Base-by-base conservation (phyloP, 768 basidiomycete genomes). In the Macrolepiota dolichaula region DNA sequence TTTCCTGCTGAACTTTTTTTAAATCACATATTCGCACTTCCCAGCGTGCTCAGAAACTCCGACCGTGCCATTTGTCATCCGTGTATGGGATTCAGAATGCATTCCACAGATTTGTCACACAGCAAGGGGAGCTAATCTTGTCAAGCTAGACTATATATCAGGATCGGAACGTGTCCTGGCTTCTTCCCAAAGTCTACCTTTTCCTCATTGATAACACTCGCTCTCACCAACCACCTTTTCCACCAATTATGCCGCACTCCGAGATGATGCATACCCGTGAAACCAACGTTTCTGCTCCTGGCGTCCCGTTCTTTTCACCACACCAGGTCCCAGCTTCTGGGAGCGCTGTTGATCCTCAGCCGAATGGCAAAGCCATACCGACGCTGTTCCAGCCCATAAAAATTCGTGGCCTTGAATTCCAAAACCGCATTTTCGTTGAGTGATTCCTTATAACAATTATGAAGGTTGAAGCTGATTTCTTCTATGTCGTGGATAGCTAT, bases 381-480 rank as follows among this genome's bases (percentile, higher is more conserved):
- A 70, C 65, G 50, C 63, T 85, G 19, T 86, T 86, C 72, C 77
- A 82, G 65, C 85, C 85, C 4, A 61, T 87, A 57, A 81, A 76
- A 67, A 85, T 83, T 40, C 75, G 83, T 27, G 80, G 80, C 3
- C 73, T 80, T 1, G 77, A 78, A 37, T 80, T 85, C 61, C 82
- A 81, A 17, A 85, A 84, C 64, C 77, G 84, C 50, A 82, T 85
- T 6, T 81, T 81, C 55, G 82, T 69, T 85, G 62, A 65, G 81
- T 64, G 22, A 25, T 5, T 51, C 52, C 7, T 19, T 29, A 19
- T 36, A 13, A 17, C n/a, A 9, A 25, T 36, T 38, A 46, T 15
- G 52, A 57, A 36, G 17, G 36, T n/a, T 29, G 25, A 29, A 13
- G 32, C 59, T 44, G 32, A 36, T 38, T 15, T 2, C 15, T 10